A percentile compares a stretch with the other conserved stretches of the same genome.
Conservation (phyloP, 1,284 basidiomycete genomes). For the Cryptococcus jaspeensis region DNA sequence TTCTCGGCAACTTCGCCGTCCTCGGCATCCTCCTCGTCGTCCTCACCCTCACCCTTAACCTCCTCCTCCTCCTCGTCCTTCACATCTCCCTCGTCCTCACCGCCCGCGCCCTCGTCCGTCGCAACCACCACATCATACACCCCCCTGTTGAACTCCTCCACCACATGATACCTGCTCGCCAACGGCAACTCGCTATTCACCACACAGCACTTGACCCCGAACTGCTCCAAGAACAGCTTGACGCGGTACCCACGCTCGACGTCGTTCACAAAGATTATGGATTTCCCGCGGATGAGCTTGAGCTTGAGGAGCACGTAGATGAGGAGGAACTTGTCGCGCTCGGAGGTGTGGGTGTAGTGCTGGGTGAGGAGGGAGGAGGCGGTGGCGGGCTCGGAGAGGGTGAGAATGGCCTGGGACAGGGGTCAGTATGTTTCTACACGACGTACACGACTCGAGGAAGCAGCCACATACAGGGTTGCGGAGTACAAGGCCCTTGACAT, state of each 20-base stretch:
- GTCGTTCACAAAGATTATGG: slow-evolving; percentile 95
- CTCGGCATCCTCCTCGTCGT: slow-evolving; percentile 21
- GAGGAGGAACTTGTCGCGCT: slow-evolving; percentile 25
- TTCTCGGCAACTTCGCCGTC: slow-evolving; percentile 15
- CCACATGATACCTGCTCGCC: slow-evolving; percentile 94
- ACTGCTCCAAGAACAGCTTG: slow-evolving; percentile 96
- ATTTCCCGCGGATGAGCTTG: slow-evolving; percentile 82
- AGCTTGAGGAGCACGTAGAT: slow-evolving; percentile 61
- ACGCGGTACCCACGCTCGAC: slow-evolving; percentile 75
- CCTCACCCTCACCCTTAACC: slow-evolving; percentile 13
- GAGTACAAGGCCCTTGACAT: slow-evolving; percentile 81
- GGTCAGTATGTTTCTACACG: not conserved
- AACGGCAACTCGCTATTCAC: slow-evolving; percentile 94
- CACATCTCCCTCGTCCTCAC: slow-evolving; percentile 53
- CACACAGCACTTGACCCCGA: slow-evolving; percentile 93
- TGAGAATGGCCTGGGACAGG: slow-evolving; percentile 67
- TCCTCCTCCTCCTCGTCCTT: slow-evolving; percentile 39
- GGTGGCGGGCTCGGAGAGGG: slow-evolving; percentile 81
- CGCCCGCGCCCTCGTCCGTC: slow-evolving; percentile 78
- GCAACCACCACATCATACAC: slow-evolving; percentile 99
- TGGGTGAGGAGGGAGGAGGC: slow-evolving; percentile 68
- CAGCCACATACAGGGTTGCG: slow-evolving; percentile 73
- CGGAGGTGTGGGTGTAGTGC: slow-evolving; percentile 67
- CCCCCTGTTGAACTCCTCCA: slow-evolving; percentile 98
- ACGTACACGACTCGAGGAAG: not conserved